Base-by-base conservation (phyloP, 768 basidiomycete species). In the Psilocybe tampanensis region DNA sequence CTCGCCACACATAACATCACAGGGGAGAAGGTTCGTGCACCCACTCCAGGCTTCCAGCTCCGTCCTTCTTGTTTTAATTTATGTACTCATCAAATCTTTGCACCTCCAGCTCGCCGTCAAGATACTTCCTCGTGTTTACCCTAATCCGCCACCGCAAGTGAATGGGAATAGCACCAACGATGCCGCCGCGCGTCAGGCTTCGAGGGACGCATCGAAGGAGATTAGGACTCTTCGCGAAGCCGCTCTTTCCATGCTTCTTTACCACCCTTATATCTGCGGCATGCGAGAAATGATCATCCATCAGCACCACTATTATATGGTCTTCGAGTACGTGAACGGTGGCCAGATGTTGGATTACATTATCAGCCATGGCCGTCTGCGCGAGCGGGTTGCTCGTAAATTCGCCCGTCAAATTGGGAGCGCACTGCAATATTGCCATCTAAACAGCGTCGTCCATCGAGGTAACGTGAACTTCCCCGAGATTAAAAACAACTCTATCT, bases 311-410 rank as follows among this genome's bases (percentile, higher is more conserved):
- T 98, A 98, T 76, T 99, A 98, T 80, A 98, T 99, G 94, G 93
- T 98, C 9, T 94, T 92, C 71, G 97, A 99, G 72, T 98, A 97
- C 72, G 93, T 98, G 74, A 96, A 95, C 64, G 97, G 97, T 29
- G 97, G 97, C 0, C 97, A 99, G 80, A 95, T 99, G 94, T 86
- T 99, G 63, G 97, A 99, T 82, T 99, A 96, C 72, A 98, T 99
- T 76, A 99, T 99, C 76, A 92, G 92, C 66, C 97, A 99, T 66
- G 97, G 97, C 17, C 83, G 97, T 32, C 82, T 98, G 56, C 83
- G 97, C 44, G 97, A 98, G 74, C 85, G 96, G 54, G 94, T 95
- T 39, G 97, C 97, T 19, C 80, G 97, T 64, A 98, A 98, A 78
- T 99, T 99, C 74, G 95, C 97, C 4, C 77, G 97, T 26, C 97